Conservation (phyloP, 768 basidiomycete genomes). For the Termitomyces heimii region DNA sequence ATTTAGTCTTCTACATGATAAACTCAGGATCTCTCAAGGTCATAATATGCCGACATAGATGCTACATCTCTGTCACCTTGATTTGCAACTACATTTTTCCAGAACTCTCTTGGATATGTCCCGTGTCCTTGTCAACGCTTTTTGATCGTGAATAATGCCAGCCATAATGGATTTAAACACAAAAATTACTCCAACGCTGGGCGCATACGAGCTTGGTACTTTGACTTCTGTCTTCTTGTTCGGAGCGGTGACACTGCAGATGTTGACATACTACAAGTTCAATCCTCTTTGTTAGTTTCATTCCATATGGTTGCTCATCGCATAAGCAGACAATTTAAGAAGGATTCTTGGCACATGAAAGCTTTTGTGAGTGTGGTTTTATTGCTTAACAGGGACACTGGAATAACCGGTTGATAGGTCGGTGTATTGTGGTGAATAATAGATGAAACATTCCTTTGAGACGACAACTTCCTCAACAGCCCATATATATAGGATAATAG, state of each 20-base stretch:
- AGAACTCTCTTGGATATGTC: too few relatives aligned
- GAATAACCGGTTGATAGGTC: background rate
- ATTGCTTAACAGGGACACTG: background rate
- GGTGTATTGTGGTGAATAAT: slow-evolving; percentile 5
- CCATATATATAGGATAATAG: slow-evolving; percentile 7
- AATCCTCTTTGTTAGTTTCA: background rate
- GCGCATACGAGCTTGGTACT: background rate
- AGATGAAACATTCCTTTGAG: background rate
- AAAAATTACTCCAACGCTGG: background rate
- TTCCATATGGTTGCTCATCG: background rate
- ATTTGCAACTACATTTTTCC: too few relatives aligned
- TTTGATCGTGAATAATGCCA: background rate
- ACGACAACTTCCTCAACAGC: background rate
- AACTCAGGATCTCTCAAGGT: too few relatives aligned
- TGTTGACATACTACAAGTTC: slow-evolving; percentile 2
- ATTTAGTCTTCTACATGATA: too few relatives aligned
- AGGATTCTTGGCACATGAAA: slow-evolving; percentile 4
- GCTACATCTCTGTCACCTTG: too few relatives aligned
- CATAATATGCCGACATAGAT: too few relatives aligned
- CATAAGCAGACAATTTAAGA: slow-evolving; percentile 1
- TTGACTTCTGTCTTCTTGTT: slow-evolving; percentile 2
- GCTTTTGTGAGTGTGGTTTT: slow-evolving; percentile 2
- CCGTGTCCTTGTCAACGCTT: background rate
- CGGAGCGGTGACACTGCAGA: background rate
- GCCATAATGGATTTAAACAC: background rate